A percentile compares a stretch with the other conserved stretches of the same genome.
phyloP scores from a whole-genome alignment of 352 stramenopile genomes.

The Blastocystis sp. region DNA sequence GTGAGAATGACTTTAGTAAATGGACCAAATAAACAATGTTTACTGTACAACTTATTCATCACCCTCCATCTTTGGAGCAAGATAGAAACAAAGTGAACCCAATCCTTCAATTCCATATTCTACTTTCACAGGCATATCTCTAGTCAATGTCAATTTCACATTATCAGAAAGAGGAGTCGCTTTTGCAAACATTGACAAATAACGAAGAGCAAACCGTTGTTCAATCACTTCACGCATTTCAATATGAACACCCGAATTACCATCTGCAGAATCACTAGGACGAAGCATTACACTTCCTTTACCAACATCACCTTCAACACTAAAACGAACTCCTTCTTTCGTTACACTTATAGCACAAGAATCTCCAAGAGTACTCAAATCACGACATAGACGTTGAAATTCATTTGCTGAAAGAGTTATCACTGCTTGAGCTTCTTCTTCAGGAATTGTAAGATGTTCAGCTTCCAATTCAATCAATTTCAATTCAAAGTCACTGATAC shows the following conservation, averaged over 20 bases:
- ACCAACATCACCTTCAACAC: slow-evolving; percentile 86
- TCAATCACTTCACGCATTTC: slow-evolving; percentile 96
- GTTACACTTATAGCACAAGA: slow-evolving; percentile 87
- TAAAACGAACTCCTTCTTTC: slow-evolving; percentile 96
- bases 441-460: slow-evolving; percentile 81
- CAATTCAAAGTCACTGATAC: slow-evolving; percentile 89
- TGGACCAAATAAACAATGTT: slow-evolving; percentile 24
- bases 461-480: slow-evolving; percentile 99
- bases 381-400: slow-evolving; percentile 95
- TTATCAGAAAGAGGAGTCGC: slow-evolving; percentile 85
- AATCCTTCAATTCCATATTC: slow-evolving; percentile 95
- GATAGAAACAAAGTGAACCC: slow-evolving; percentile 94
- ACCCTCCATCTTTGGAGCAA: slow-evolving; percentile 98
- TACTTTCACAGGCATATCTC: slow-evolving; percentile 91
- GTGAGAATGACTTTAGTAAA: slow-evolving; percentile 32
- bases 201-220: slow-evolving; percentile 94
- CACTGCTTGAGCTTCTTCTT: slow-evolving; percentile 76
- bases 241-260: slow-evolving; percentile 83
- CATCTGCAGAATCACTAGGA: slow-evolving; percentile 74
- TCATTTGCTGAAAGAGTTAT: slow-evolving; percentile 77
- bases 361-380: slow-evolving; percentile 94
- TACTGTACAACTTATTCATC: slow-evolving; percentile 68
- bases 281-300: slow-evolving; percentile 87
- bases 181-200: slow-evolving; percentile 99
- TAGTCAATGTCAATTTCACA: slow-evolving; percentile 92